Base-by-base conservation (phyloP, 1,284 basidiomycete species). In the Ganoderma leucocontextum region DNA sequence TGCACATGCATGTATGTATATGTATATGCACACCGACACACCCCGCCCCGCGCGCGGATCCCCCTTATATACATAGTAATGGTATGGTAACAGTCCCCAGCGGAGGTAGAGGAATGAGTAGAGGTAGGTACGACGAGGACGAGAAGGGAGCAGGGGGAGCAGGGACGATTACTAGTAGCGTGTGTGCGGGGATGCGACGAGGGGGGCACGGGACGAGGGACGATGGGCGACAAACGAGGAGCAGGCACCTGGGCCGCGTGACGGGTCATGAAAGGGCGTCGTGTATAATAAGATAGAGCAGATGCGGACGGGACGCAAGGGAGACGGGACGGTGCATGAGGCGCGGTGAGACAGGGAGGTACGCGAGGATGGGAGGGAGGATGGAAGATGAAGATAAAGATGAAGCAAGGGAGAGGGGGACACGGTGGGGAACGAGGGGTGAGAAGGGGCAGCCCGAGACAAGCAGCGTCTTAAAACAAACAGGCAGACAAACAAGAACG, bases 251-350 rank as follows among this genome's bases (percentile, higher is more conserved):
- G 22, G 47, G 22, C 47, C 47, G 47, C 47, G 22, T 25, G 25
- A 25, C 6, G 29, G 59, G 64, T 66, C 60, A 57, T 66, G 52
- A 66, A 25, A 2, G 42, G 47, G 25, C 9, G 47, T 60, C 63
- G 36, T 53, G 65, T 58, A 58, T 10, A 66, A 66, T 66, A 66
- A 66, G 65, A 66, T 66, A 66, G 59, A 44, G 49, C 15, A n/a
- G 57, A 58, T 36, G 57, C 19, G 29, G 57, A 17, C 57, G 7
- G 57, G 33, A 36, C 33, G n/a, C 35, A 58, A 22, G 19, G 33
- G 36, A 58, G 29, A 38, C 15, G 36, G 39, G 36, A 58, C 33
- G 57, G 47, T 13, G 9, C 10, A 17, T 52, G 47, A 52, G 47
- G n/a, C 25, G 47, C n/a, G 22, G 44, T 12, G 42, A n/a, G 42